Base-by-base conservation (phyloP, 768 basidiomycete species). In the Lactifluus pinguis region DNA sequence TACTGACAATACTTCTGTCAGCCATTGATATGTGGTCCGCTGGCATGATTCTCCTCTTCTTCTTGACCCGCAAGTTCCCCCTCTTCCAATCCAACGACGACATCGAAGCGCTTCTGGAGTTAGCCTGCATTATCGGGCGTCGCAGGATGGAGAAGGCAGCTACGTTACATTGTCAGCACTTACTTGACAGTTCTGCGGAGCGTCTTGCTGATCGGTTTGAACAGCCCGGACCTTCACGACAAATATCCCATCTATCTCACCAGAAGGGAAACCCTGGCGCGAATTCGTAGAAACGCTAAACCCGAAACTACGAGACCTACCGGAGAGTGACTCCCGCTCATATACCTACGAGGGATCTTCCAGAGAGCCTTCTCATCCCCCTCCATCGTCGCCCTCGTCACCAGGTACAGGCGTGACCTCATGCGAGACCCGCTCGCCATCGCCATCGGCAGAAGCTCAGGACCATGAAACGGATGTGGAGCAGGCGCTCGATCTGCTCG, bases 21-120 rank as follows among this genome's bases (percentile, higher is more conserved):
- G 97, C 95, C 2, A 87, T 98, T 69, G 97, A 99, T 67, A 83
- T 98, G 49, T 99, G 97, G 97, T 87, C 95, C 0, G 91, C 84
- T 7, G 97, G 97, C 0, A 85, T 87, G 68, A 97, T 98, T 55
- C 74, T 99, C 0, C 79, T 98, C 6, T 95, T 95, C 75, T 95
- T 98, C 75, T 77, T 99, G 39, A 87, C 86, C 0, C 82, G 84
- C 48, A 97, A 95, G 66, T 99, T 98, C 69, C 97, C 97, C 1
- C 73, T 98, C 32, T 94, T 98, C 74, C 89, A 92, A 66, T 92
- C 94, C 19, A 89, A 82, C 67, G 93, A 98, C 68, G 97, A 99
- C 69, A 81, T 86, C 39, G 95, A 99, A 72, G 97, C 95, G 6
- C 76, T 98, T 19, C 89, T 98, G 86, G 97, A 99, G 73, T 87